A percentile compares a stretch with the other conserved stretches of the same genome.
These are phyloP conservation scores for Saccharomycopsis selenospora DNA, from an alignment of 805 yeast genomes.

Conservation along the genomic window DNA sequence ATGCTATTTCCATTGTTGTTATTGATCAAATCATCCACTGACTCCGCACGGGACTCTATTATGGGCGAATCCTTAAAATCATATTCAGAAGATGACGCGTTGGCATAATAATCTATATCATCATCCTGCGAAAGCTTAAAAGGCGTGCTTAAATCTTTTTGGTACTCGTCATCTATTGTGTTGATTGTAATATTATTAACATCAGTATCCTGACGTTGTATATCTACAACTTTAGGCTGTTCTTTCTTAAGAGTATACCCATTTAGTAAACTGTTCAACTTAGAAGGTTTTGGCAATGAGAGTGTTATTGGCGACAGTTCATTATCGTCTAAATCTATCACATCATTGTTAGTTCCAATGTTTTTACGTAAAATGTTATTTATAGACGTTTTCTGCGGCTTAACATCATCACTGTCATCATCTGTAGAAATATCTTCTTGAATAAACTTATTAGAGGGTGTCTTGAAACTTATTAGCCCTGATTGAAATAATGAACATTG, in stretches of 20 bases:
- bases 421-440: background rate
- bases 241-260: background rate
- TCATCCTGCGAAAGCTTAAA: background rate
- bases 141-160: background rate
- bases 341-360: no score
- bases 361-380: background rate
- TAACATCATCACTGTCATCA: background rate
- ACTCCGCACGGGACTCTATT: background rate
- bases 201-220: background rate
- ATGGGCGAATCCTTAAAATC: background rate
- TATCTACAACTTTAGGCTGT: background rate
- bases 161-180: background rate
- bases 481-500: background rate
- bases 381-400: background rate
- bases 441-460: background rate
- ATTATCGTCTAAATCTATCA: no score
- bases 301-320: background rate
- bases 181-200: background rate
- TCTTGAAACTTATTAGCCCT: background rate
- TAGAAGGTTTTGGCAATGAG: background rate
- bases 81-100: background rate
- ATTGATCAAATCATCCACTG: background rate
- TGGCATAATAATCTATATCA: background rate
- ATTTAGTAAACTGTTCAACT: background rate
- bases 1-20: background rate